These are phyloP conservation scores for Chamaecyparis obtusa DNA, from an alignment of 75 land plant genomes.

Conservation along the genomic window DNA sequence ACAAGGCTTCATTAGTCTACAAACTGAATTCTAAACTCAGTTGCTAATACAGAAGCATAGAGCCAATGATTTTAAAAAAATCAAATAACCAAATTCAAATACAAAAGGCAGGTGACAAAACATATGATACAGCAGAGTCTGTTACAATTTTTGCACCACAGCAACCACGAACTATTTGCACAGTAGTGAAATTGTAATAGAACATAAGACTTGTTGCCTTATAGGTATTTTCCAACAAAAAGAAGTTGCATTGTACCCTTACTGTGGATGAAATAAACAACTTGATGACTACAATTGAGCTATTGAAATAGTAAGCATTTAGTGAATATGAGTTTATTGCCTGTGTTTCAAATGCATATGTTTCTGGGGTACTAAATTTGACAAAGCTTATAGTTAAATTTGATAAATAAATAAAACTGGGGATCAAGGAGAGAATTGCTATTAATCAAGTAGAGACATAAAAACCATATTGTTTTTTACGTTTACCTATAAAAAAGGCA, in stretches of 20 bases:
- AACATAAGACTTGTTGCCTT: background rate
- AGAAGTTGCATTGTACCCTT: background rate
- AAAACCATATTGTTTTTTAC: background rate
- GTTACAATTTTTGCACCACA: background rate
- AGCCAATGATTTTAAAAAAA: too few species aligned
- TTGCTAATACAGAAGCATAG: too few species aligned
- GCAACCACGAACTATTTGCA: background rate
- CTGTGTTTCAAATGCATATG: background rate
- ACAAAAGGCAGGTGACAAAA: too few species aligned
- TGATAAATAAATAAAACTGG: background rate
- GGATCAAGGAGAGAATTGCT: background rate
- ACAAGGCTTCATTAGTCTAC: too few species aligned
- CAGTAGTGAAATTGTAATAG: background rate
- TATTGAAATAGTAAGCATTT: background rate
- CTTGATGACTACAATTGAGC: background rate
- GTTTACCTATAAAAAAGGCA: background rate
- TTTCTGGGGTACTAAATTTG: background rate
- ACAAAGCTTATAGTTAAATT: background rate
- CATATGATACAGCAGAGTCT: background rate
- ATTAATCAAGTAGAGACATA: background rate
- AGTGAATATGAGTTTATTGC: background rate
- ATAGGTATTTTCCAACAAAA: too few species aligned
- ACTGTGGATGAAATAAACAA: background rate
- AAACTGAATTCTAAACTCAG: too few species aligned
- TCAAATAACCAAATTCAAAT: too few species aligned